Evolutionary conservation across 106 monocot genomes (phyloP).

Genomic region (Agapanthus africanus): DNA sequence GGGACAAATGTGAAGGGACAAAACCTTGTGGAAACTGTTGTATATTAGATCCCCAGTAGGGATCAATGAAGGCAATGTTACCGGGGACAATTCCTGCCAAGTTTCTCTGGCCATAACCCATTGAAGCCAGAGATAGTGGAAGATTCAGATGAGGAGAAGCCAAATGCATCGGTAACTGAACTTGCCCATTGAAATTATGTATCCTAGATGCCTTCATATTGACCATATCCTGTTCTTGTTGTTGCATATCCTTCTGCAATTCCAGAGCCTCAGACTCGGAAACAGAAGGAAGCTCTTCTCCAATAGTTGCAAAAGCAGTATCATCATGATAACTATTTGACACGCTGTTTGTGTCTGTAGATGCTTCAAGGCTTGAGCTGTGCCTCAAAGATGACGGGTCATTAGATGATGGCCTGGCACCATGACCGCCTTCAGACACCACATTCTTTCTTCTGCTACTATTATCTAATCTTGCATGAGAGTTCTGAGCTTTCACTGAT

Average conservation of each 20-base stretch:
- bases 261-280: constrained; percentile 50
- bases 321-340: constrained; percentile 39
- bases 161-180: constrained; percentile 53
- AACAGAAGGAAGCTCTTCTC: constrained; percentile 46
- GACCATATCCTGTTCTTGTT: constrained; percentile 73
- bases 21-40: constrained; percentile 54
- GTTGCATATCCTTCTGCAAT: constrained; percentile 39
- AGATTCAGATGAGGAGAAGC: constrained; percentile 35
- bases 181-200: constrained; percentile 42
- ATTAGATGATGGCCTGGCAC: constrained; percentile 28
- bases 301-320: constrained; percentile 19
- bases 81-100: constrained; percentile 35
- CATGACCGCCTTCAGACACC: constrained; percentile 30
- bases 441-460: constrained; percentile 27
- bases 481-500: constrained; percentile 26
- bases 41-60: constrained; percentile 43
- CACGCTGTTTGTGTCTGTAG: constrained; percentile 30
- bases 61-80: constrained; percentile 36
- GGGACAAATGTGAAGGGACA: constrained; percentile 35
- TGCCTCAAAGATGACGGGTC: constrained; percentile 35
- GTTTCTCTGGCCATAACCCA: constrained; percentile 41
- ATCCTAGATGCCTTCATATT: constrained; percentile 60
- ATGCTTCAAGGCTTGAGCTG: constrained; percentile 20
- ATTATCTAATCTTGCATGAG: constrained; percentile 18
- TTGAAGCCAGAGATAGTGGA: constrained; percentile 38